phyloP scores from a whole-genome alignment of 441 rosid genomes.

The Dalechampia spathulata region DNA sequence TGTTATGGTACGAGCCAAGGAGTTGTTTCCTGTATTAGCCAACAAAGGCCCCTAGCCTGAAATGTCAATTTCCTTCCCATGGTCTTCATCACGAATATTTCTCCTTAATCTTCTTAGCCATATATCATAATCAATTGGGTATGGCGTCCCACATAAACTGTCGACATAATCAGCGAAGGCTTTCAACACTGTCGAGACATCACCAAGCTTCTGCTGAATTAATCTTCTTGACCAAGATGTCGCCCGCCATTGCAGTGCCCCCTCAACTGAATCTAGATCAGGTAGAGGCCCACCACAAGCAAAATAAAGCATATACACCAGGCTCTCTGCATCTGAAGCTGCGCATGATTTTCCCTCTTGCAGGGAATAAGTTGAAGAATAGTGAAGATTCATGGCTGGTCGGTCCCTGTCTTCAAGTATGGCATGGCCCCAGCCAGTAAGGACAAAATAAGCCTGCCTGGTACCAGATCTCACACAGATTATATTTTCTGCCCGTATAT shows the following conservation, averaged over 20 bases:
- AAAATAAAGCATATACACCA: slow-evolving; percentile 43
- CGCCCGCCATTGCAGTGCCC: slow-evolving; percentile 66
- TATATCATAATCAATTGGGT: slow-evolving; percentile 52
- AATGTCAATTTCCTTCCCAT: slow-evolving; percentile 82
- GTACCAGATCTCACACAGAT: slow-evolving; percentile 27
- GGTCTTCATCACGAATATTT: no score
- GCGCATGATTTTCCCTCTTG: slow-evolving; percentile 64
- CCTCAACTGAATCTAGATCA: slow-evolving; percentile 54
- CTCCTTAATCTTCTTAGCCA: slow-evolving; percentile 55
- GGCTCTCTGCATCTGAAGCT: slow-evolving; percentile 61
- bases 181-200: slow-evolving; percentile 49
- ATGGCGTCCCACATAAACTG: slow-evolving; percentile 63
- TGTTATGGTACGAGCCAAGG: no score
- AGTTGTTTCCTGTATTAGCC: no score
- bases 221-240: slow-evolving; percentile 45
- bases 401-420: slow-evolving; percentile 62
- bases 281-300: slow-evolving; percentile 41
- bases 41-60: no score
- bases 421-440: slow-evolving; percentile 55
- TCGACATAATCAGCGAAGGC: slow-evolving; percentile 69
- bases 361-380: slow-evolving; percentile 57
- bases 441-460: slow-evolving; percentile 24
- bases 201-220: slow-evolving; percentile 55
- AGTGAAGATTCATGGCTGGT: slow-evolving; percentile 49
- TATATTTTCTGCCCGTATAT: slow-evolving; percentile 51